Evolutionary conservation across 2,329 filamentous ascomycete species (phyloP), one percentile per base, ranked within the genome.

Genomic region (Clonostachys byssicola): DNA sequence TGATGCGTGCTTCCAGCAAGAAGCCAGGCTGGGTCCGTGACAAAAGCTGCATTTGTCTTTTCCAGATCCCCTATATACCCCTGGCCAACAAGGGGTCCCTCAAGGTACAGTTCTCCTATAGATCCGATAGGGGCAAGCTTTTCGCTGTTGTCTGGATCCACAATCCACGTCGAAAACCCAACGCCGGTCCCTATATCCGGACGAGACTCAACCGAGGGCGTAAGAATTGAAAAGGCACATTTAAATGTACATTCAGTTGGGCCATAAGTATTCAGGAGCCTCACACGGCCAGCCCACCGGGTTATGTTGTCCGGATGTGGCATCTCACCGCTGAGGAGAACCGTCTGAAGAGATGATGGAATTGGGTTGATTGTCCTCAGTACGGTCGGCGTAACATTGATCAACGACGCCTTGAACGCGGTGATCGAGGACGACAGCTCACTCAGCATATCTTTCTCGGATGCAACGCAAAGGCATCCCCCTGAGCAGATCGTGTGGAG

Each of bases 381-480:
- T 30, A 76, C 70, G 0, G 71, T 71, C 0, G 73, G 73, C 1
- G 73, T 76, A 59, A 77, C 14, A 4, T 53, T 34, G 7, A 46
- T 34, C 5, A 41, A 40, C 20, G 51, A 50, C 7, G 49, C 52
- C 66, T 42, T 65, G 60, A n/a, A 65, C 63, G 60, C 67, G 65
- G 50, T 72, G 71, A 71, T 70, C 10, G 64, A 63, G 5, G 62
- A 64, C 18, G 64, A 64, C 13, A 77, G 53, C 46, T 73, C 62
- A 48, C 77, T 75, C 45, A 77, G 65, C 5, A 75, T 68, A 44
- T 76, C 70, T 34, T 72, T 66, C 17, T 80, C 77, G 2, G 73
- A 75, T 2, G 76, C 73, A 14, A 80, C 72, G 52, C 74, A 77
- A 10, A 78, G 62, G 47, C 72, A 75, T 9, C 72, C 75, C 34